phyloP scores from a whole-genome alignment of 1,284 basidiomycete genomes.

The Cutaneotrichosporon dermatis region DNA sequence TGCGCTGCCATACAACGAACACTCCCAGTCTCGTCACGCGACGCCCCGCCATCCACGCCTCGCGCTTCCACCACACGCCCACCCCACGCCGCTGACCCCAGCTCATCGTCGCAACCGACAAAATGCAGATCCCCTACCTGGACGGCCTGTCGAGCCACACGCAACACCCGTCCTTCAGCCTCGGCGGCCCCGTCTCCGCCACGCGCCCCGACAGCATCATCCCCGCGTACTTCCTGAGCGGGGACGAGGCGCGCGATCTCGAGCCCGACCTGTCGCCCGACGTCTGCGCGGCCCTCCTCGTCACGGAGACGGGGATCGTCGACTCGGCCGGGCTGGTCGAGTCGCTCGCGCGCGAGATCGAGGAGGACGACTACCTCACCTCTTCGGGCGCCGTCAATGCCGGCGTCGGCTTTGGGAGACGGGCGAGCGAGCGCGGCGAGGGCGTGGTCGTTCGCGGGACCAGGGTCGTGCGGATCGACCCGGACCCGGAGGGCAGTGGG shows the following conservation, averaged over 20 bases:
- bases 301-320: conserved; percentile 84
- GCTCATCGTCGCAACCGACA: conserved; percentile 69
- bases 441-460: conserved; percentile 79
- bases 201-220: conserved; percentile 49
- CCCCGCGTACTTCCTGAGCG: conserved; percentile 65
- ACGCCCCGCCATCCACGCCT: too few species aligned
- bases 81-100: conserved; percentile 13
- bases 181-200: conserved; percentile 3
- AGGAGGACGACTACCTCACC: conserved; percentile 35
- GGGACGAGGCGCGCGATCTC: conserved; percentile 65
- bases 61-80: too few species aligned
- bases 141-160: conserved; percentile 65
- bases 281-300: conserved; percentile 71
- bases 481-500: conserved; percentile 24
- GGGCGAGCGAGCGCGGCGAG: conserved; percentile 29
- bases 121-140: conserved; percentile 65
- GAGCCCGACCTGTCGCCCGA: conserved; percentile 75
- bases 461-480: conserved; percentile 81
- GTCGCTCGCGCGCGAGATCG: conserved; percentile 72
- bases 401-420: conserved; percentile 10
- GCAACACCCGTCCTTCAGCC: conserved; percentile 39
- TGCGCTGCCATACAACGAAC: too few species aligned
- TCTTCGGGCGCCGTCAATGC: not conserved
- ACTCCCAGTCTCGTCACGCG: too few species aligned
- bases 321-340: conserved; percentile 79